These are phyloP conservation scores for Gamarada debralockiae DNA, from an alignment of 495 filamentous ascomycete genomes.

Conservation along the genomic window DNA sequence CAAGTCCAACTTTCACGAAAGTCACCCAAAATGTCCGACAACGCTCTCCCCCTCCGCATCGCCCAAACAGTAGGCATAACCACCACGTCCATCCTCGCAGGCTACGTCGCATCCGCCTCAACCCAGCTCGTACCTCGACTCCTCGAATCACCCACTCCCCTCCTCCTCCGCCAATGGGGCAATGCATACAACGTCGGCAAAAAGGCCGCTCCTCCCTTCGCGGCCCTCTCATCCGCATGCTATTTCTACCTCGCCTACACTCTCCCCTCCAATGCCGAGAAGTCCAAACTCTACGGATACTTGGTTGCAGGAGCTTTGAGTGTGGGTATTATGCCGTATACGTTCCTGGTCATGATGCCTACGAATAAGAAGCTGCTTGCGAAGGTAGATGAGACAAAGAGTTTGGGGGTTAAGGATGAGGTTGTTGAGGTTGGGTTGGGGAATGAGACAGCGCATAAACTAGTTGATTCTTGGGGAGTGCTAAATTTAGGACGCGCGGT, in stretches of 20 bases:
- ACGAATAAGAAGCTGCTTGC: slow-evolving; percentile 39
- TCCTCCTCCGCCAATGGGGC: slow-evolving; percentile 50
- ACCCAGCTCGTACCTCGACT: slow-evolving; percentile 43
- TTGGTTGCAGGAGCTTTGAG: slow-evolving; percentile 36
- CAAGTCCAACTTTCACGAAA: too few relatives aligned
- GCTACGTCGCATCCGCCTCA: slow-evolving; percentile 38
- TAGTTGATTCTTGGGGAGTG: slow-evolving; percentile 53
- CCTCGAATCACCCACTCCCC: slow-evolving; percentile 45
- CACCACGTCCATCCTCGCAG: slow-evolving; percentile 37
- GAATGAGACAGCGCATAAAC: slow-evolving; percentile 37
- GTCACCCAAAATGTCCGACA: slow-evolving; percentile 8
- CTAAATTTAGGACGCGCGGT: slow-evolving; percentile 44
- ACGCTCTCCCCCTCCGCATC: slow-evolving; percentile 33
- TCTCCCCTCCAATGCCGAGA: slow-evolving; percentile 13
- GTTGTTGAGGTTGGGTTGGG: slow-evolving; percentile 30
- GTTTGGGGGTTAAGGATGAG: slow-evolving; percentile 21
- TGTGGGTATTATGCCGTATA: slow-evolving; percentile 46
- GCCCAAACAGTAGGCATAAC: slow-evolving; percentile 45
- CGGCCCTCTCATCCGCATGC: slow-evolving; percentile 27
- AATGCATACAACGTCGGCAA: slow-evolving; percentile 32
- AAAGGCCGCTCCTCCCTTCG: slow-evolving; percentile 28
- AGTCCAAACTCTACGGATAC: slow-evolving; percentile 26
- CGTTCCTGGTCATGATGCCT: slow-evolving; percentile 35
- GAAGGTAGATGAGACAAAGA: slow-evolving; percentile 30
- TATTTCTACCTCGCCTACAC: slow-evolving; percentile 44